Evolutionary conservation across 108 stramenopile genomes (phyloP).

Genomic region (Nitzschia putrida): DNA sequence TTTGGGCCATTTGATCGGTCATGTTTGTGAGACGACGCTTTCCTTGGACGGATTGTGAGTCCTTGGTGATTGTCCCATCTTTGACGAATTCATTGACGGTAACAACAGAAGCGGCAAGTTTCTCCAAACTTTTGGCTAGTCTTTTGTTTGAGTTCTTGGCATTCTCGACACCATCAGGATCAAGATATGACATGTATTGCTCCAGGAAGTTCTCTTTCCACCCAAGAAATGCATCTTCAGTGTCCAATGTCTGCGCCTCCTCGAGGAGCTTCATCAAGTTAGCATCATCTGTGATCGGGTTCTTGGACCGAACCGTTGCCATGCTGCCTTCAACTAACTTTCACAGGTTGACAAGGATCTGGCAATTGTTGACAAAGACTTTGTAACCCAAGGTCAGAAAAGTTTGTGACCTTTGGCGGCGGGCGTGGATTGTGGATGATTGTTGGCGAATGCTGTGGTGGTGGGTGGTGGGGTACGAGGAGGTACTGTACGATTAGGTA

Average conservation of each 20-base stretch:
- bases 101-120: constrained; percentile 9
- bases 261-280: constrained; percentile 11
- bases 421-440: too few species aligned
- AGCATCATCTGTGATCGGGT: constrained; percentile 17
- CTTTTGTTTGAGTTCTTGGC: constrained; percentile 10
- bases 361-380: too few species aligned
- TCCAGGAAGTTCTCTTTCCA: constrained; percentile 24
- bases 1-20: constrained; percentile 25
- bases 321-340: too few species aligned
- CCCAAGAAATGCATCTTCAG: constrained; percentile 15
- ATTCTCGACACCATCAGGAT: constrained; percentile 22
- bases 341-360: too few species aligned
- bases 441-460: too few species aligned
- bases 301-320: not conserved
- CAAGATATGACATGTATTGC: constrained; percentile 6
- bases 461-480: too few species aligned
- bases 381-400: too few species aligned
- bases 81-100: constrained; percentile 12
- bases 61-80: constrained; percentile 14
- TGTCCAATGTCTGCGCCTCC: constrained; percentile 5
- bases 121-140: constrained; percentile 11
- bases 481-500: too few species aligned
- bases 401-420: too few species aligned
- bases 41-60: constrained; percentile 13
- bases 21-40: constrained; percentile 18